A percentile compares a stretch with the other conserved stretches of the same genome.
Evolutionary conservation across 805 yeast genomes (phyloP).

Genomic region (Candida incommunis): DNA sequence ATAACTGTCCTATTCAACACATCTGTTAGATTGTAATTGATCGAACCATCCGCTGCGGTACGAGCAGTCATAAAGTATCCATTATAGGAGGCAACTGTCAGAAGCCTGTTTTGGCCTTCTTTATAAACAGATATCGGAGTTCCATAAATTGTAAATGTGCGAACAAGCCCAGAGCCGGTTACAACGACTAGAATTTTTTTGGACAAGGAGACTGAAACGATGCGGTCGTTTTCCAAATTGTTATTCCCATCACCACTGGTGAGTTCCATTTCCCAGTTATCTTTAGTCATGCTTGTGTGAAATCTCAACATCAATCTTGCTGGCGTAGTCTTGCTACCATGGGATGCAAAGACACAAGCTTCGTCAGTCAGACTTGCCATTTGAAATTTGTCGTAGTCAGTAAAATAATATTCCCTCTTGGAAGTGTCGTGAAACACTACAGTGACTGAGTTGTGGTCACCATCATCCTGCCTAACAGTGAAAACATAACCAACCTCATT

Average conservation of each 20-base stretch:
- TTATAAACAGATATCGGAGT: slow-evolving; percentile 43
- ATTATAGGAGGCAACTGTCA: slow-evolving; percentile 52
- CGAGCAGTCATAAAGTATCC: slow-evolving; percentile 42
- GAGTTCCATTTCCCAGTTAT: slow-evolving; percentile 47
- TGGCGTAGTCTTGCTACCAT: slow-evolving; percentile 21
- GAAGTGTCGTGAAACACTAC: slow-evolving; percentile 74
- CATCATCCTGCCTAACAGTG: slow-evolving; percentile 47
- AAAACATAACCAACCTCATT: slow-evolving; percentile 72
- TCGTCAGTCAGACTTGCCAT: slow-evolving; percentile 55
- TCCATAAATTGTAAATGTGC: slow-evolving; percentile 61
- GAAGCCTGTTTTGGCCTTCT: slow-evolving; percentile 58
- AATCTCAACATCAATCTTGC: slow-evolving; percentile 44
- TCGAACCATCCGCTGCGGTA: slow-evolving; percentile 20
- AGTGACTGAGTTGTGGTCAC: slow-evolving; percentile 51
- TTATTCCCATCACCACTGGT: slow-evolving; percentile 6
- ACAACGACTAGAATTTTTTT: slow-evolving; percentile 49
- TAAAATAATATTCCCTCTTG: slow-evolving; percentile 74
- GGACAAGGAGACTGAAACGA: slow-evolving; percentile 60
- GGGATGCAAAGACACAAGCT: slow-evolving; percentile 47
- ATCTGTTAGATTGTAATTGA: slow-evolving; percentile 33
- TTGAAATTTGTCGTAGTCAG: slow-evolving; percentile 58
- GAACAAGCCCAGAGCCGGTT: slow-evolving; percentile 60
- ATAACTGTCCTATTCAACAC: slow-evolving; percentile 22
- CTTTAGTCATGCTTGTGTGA: slow-evolving; percentile 41
- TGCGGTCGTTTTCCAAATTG: slow-evolving; percentile 30